phyloP scores from a whole-genome alignment of 768 basidiomycete species.

The Auriscalpium orientale region DNA sequence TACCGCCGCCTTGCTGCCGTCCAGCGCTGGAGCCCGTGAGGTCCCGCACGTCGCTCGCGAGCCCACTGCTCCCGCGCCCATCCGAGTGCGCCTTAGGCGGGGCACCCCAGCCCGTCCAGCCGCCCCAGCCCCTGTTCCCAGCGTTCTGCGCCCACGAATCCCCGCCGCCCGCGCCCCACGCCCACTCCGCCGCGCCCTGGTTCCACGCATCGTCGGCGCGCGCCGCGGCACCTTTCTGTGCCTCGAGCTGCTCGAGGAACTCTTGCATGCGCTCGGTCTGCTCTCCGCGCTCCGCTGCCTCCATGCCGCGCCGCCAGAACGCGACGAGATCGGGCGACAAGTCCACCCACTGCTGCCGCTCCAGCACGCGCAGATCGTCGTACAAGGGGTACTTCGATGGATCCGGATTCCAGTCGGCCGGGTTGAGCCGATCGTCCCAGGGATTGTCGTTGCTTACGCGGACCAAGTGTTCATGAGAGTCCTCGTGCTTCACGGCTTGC shows the following conservation, averaged over 20 bases:
- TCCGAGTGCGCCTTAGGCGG: background rate
- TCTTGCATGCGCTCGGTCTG: constrained; percentile 12
- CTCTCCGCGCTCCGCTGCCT: constrained; percentile 13
- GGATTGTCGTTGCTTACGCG: constrained; percentile 3
- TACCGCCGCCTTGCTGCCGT: background rate
- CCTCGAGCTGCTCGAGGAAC: constrained; percentile 12
- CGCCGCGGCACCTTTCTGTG: background rate
- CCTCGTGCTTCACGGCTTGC: constrained; percentile 27
- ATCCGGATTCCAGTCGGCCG: constrained; percentile 2
- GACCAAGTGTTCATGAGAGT: constrained; percentile 15
- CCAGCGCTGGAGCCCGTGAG: background rate
- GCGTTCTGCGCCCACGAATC: background rate
- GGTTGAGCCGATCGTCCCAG: background rate
- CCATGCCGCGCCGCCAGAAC: constrained; percentile 12
- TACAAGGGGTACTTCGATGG: background rate
- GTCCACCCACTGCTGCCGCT: constrained; percentile 7
- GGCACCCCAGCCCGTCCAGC: background rate
- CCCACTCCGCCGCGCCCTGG: constrained; percentile 3
- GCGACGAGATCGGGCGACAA: constrained; percentile 9
- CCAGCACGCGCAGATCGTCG: constrained; percentile 7
- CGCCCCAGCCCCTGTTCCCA: background rate
- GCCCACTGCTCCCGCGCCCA: constrained; percentile 4
- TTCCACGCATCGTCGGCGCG: background rate
- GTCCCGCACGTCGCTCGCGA: constrained; percentile 9
- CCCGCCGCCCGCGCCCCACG: constrained; percentile 7